Evolutionary conservation across 176 grass and related monocot species (phyloP).

Genomic region (Phoenix dactylifera): DNA sequence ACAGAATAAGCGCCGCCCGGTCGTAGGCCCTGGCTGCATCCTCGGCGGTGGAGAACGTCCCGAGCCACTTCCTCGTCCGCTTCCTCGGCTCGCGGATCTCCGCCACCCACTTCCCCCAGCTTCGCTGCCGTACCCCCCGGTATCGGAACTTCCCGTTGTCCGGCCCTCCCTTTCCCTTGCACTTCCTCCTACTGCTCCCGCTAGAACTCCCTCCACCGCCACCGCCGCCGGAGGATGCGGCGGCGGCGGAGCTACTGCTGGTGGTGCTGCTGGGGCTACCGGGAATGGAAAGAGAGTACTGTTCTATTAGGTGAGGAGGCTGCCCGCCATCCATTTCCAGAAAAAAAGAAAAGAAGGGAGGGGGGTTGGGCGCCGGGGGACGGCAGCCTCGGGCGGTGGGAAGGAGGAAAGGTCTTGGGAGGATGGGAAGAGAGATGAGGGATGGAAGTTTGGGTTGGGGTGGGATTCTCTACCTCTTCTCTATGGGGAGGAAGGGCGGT

Average conservation of each 20-base stretch:
- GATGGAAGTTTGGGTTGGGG: not conserved
- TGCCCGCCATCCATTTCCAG: not conserved
- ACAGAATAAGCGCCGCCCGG: slow-evolving; percentile 69
- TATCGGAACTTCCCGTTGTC: slow-evolving; percentile 83
- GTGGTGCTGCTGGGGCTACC: slow-evolving; percentile 5
- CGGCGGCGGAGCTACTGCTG: not conserved
- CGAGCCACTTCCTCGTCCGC: slow-evolving; percentile 80
- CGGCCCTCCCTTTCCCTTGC: slow-evolving; percentile 53
- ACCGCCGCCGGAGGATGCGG: not conserved
- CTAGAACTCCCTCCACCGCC: not conserved
- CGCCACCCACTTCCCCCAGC: slow-evolving; percentile 77
- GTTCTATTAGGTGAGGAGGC: not conserved
- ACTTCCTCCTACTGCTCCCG: slow-evolving; percentile 17
- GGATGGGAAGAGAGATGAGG: not conserved
- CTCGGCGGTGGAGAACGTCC: slow-evolving; percentile 90
- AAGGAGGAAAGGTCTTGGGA: not conserved
- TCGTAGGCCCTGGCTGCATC: slow-evolving; percentile 85
- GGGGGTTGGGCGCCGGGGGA: slow-evolving; percentile 10
- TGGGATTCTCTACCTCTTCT: slow-evolving; percentile 14
- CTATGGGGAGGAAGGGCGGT: slow-evolving; percentile 82
- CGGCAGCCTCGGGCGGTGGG: not conserved
- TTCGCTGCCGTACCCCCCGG: slow-evolving; percentile 55
- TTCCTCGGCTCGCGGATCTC: slow-evolving; percentile 71
- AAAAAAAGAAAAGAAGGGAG: slow-evolving; percentile 12
- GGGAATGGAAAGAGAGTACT: not conserved